Conservation (phyloP, 495 filamentous ascomycete species). For the Pyrenopolyporus hunteri region DNA sequence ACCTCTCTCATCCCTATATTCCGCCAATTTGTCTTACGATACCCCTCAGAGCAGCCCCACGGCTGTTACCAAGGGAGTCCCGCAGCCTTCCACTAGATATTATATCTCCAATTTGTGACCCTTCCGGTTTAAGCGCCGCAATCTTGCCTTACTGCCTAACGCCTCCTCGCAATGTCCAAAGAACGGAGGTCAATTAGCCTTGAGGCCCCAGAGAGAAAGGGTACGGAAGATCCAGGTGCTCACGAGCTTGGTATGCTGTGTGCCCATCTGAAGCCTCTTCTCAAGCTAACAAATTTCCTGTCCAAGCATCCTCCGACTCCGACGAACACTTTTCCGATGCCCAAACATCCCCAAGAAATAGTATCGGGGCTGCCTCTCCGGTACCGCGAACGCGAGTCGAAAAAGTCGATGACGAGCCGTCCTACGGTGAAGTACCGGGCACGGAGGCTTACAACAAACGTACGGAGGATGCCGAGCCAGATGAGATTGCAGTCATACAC, state of each 20-base stretch:
- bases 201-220: constrained; percentile 68
- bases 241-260: constrained; percentile 73
- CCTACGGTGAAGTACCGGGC: constrained; percentile 87
- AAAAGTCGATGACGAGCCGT: constrained; percentile 68
- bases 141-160: constrained; percentile 1
- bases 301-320: constrained; percentile 67
- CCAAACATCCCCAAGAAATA: constrained; percentile 67
- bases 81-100: constrained; percentile 10
- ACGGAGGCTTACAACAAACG: constrained; percentile 77
- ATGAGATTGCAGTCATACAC: constrained; percentile 63
- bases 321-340: constrained; percentile 95
- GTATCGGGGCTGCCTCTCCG: constrained; percentile 60
- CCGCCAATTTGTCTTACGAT: constrained; percentile 23
- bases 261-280: not conserved
- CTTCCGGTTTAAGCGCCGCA: not conserved
- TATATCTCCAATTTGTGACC: not conserved
- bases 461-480: constrained; percentile 83
- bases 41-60: constrained; percentile 22
- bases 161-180: constrained; percentile 42
- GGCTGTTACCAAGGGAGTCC: constrained; percentile 7
- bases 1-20: constrained; percentile 17
- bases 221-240: constrained; percentile 78
- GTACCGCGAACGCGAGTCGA: constrained; percentile 86
- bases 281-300: constrained; percentile 12
- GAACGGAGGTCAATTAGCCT: constrained; percentile 53